Percentiles rank a stretch among this genome's conserved stretches.
These are phyloP conservation scores for Sapria himalayana DNA, from an alignment of 345 rosid species.

Conservation along the genomic window DNA sequence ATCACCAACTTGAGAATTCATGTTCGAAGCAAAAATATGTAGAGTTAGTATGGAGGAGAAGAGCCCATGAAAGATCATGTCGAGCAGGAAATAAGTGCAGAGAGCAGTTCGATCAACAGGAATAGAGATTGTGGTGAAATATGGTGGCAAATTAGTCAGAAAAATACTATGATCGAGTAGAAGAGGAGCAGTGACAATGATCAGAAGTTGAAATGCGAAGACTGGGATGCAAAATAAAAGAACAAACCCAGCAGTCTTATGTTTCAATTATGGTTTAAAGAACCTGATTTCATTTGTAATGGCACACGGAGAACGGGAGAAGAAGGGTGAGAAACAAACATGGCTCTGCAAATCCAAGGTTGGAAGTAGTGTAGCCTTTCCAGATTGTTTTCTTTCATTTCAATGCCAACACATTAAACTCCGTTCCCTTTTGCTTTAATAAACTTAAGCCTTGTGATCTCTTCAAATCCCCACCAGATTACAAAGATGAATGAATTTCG, in stretches of 20 bases:
- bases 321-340: slow-evolving; percentile 70
- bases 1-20: slow-evolving; percentile 68
- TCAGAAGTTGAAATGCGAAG: slow-evolving; percentile 59
- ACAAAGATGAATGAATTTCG: slow-evolving; percentile 43
- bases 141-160: slow-evolving; percentile 24
- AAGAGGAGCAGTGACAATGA: slow-evolving; percentile 45
- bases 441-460: slow-evolving; percentile 54
- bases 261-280: slow-evolving; percentile 55
- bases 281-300: slow-evolving; percentile 57
- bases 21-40: slow-evolving; percentile 84
- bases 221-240: slow-evolving; percentile 62
- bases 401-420: slow-evolving; percentile 28
- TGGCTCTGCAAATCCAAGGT: slow-evolving; percentile 93
- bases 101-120: slow-evolving; percentile 20
- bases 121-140: slow-evolving; percentile 43
- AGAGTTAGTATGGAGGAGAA: slow-evolving; percentile 46
- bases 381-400: slow-evolving; percentile 78
- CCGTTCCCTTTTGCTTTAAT: slow-evolving; percentile 36
- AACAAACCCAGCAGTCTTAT: slow-evolving; percentile 37
- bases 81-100: slow-evolving; percentile 78
- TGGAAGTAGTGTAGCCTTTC: slow-evolving; percentile 75
- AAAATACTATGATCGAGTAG: slow-evolving; percentile 30
- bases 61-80: slow-evolving; percentile 63
- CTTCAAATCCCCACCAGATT: slow-evolving; percentile 88
- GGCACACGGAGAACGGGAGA: slow-evolving; percentile 84